Evolutionary conservation across 371 early-diverging fungal genomes (phyloP).

Genomic region (Smittium culicis): DNA sequence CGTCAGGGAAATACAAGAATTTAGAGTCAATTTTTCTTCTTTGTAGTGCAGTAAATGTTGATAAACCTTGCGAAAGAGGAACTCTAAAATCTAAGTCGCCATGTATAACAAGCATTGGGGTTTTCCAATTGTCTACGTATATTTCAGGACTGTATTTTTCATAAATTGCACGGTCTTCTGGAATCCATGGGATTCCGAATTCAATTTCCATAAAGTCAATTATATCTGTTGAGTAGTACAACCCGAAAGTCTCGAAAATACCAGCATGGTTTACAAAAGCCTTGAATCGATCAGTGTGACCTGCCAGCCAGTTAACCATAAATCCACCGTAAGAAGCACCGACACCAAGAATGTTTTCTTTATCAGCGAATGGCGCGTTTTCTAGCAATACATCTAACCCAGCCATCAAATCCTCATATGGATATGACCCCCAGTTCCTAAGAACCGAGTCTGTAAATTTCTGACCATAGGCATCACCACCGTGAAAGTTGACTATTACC

Average conservation of each 20-base stretch:
- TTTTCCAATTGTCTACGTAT: conserved; percentile 58
- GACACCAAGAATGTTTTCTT: conserved; percentile 44
- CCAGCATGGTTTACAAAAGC: conserved; percentile 74
- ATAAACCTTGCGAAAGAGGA: conserved; percentile 50
- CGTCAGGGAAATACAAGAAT: conserved; percentile 65
- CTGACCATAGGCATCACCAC: conserved; percentile 74
- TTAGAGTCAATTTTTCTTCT: conserved; percentile 54
- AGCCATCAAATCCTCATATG: conserved; percentile 55
- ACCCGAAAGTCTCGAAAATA: conserved; percentile 47
- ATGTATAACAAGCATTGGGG: conserved; percentile 67
- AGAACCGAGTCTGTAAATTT: conserved; percentile 57
- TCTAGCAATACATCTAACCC: conserved; percentile 53
- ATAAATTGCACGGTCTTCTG: conserved; percentile 38
- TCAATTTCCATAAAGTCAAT: conserved; percentile 67
- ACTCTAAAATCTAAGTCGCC: conserved; percentile 55
- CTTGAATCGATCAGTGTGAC: conserved; percentile 50
- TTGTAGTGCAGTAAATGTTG: conserved; percentile 66
- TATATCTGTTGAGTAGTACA: conserved; percentile 61
- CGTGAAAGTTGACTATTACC: conserved; percentile 60
- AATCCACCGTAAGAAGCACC: conserved; percentile 78
- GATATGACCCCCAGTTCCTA: conserved; percentile 63
- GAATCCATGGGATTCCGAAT: conserved; percentile 56
- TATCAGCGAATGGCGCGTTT: conserved; percentile 46
- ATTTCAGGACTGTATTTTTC: conserved; percentile 57
- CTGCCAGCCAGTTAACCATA: conserved; percentile 69